Base-by-base conservation (phyloP, 805 yeast species). In the Brettanomyces sp. region DNA sequence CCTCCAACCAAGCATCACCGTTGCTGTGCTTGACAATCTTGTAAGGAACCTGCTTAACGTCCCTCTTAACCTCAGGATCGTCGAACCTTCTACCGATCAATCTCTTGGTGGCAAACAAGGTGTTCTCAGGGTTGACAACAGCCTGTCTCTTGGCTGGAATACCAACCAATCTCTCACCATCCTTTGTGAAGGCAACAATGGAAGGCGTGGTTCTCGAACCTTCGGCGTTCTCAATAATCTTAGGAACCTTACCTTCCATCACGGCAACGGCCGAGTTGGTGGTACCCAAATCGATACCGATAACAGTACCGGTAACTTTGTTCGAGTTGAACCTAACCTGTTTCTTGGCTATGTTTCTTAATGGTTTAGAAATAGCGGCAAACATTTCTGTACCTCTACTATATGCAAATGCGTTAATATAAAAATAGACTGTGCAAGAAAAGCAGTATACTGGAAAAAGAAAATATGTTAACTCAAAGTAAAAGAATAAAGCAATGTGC, bases 211-310 rank as follows among this genome's bases (percentile, higher is more conserved):
- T 84, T 58, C 90, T 69, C 41, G 79, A 77, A 34, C 91, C 93
- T 66, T 85, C 86, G 49, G 80, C 84, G 58, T 84, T 82, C 63
- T 84, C 90, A 43, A 85, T 72, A 48, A 85, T 82, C 49, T 70
- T 69, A 25, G 88, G 80, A 28, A 73, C 70, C 52, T 76, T 69
- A 41, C 83, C 82, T 55, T 77, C 76, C 68, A 82, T 80, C 46
- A 82, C 68, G 9, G 95, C 95, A 32, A 85, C 91, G 2, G 93
- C 95, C 39, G 91, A 83, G 65, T 85, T 85, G 39, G 95, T 85
- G 22, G 95, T 85, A 25, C 95, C 95, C 47, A 85, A 64, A 63
- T 85, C 95, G 51, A 85, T 85, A 47, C 95, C 95, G 43, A 83
- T 77, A 4, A 83, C 88, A 47, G 66, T 58, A 51, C 70, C 70